Conservation (phyloP, 441 rosid species). For the Oxalis stricta region DNA sequence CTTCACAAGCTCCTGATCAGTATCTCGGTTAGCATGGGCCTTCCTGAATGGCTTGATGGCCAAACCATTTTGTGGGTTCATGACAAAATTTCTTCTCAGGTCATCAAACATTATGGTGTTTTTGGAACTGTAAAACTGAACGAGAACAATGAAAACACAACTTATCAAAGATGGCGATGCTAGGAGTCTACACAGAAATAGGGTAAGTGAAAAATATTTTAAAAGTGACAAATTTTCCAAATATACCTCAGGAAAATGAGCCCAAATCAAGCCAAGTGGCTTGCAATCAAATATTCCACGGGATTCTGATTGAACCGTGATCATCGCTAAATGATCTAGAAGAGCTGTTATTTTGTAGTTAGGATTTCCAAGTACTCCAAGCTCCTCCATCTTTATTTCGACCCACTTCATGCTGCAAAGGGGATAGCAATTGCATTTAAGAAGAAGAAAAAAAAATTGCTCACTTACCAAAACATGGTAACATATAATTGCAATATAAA, state of each 20-base stretch:
- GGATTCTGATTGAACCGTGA: constrained; percentile 81
- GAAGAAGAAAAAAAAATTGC: no score
- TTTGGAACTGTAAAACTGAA: constrained; percentile 62
- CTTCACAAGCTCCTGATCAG: constrained; percentile 74
- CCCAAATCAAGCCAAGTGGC: constrained; percentile 92
- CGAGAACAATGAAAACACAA: constrained; percentile 2
- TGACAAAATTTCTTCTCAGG: constrained; percentile 71
- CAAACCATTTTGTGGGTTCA: constrained; percentile 94
- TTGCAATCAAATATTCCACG: constrained; percentile 87
- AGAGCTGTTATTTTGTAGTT: constrained; percentile 92
- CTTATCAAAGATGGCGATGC: neutral
- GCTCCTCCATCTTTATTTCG: constrained; percentile 90
- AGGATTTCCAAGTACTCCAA: constrained; percentile 74
- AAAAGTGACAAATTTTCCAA: neutral
- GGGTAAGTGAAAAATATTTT: no score
- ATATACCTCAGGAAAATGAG: constrained; percentile 65
- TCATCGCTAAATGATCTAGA: constrained; percentile 85
- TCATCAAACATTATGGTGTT: constrained; percentile 99
- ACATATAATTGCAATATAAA: neutral
- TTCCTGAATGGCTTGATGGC: constrained; percentile 72
- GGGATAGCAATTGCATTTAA: neutral
- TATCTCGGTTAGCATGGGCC: constrained; percentile 80
- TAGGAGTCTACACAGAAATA: neutral
- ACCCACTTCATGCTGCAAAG: constrained; percentile 91
- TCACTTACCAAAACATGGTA: neutral